A percentile compares a stretch with the other conserved stretches of the same genome.
Conservation (phyloP, 2,329 filamentous ascomycete genomes). For the Camillea tinctor region DNA sequence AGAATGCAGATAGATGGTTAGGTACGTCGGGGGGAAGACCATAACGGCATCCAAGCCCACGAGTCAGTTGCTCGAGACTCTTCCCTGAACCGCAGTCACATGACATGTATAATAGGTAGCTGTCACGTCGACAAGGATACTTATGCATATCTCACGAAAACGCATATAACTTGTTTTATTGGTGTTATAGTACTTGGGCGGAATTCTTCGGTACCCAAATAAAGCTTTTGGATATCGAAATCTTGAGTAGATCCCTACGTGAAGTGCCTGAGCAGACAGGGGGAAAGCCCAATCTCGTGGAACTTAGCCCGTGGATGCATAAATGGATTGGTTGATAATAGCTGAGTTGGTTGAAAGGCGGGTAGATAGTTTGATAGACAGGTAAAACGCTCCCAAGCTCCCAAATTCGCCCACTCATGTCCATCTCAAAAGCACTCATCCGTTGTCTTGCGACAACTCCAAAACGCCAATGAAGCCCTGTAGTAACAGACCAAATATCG, state of each 20-base stretch:
- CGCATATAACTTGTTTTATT: background rate
- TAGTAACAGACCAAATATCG: background rate
- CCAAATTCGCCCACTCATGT: background rate
- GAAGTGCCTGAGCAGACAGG: background rate
- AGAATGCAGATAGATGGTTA: background rate
- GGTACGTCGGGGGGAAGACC: background rate
- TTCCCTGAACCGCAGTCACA: background rate
- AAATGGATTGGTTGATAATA: background rate
- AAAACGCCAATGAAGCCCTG: background rate
- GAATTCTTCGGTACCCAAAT: background rate
- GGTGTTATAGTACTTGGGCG: background rate
- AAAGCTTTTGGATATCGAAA: background rate
- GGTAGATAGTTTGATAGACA: background rate
- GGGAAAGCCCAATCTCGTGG: background rate
- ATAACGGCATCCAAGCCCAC: background rate
- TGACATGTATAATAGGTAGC: background rate
- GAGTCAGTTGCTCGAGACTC: background rate
- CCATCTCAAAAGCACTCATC: background rate
- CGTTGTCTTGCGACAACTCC: background rate
- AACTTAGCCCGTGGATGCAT: background rate
- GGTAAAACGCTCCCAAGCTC: background rate
- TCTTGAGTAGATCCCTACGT: background rate
- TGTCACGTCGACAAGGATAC: background rate
- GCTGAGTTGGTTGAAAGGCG: background rate
- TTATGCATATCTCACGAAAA: background rate